Conservation (phyloP, 164 flowering plant genomes). For the Paratinospora sagittata region DNA sequence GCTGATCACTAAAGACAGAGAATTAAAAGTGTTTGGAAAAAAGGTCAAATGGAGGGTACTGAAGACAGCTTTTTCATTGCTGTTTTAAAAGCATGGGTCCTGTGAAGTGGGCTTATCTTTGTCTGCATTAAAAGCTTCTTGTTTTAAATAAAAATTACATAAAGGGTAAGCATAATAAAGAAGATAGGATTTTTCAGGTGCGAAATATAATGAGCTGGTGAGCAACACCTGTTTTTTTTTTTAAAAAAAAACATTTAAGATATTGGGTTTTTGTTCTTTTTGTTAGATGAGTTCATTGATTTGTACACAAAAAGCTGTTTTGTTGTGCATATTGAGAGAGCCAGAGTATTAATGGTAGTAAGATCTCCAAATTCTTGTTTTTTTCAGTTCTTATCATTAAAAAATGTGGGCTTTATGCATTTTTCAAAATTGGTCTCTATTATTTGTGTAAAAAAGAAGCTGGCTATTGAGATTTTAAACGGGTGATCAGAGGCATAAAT, state of each 20-base stretch:
- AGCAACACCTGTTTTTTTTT: slow-evolving; percentile 16
- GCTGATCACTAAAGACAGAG: slow-evolving; percentile 31
- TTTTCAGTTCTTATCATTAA: slow-evolving; percentile 15
- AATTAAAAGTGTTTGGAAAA: slow-evolving; percentile 18
- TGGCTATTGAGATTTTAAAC: slow-evolving; percentile 16
- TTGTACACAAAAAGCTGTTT: slow-evolving; percentile 12
- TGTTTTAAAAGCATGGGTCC: not conserved
- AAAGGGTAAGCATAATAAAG: slow-evolving; percentile 3
- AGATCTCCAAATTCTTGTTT: slow-evolving; percentile 26
- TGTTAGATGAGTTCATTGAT: slow-evolving; percentile 10
- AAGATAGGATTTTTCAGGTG: slow-evolving; percentile 26
- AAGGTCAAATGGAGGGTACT: slow-evolving; percentile 5
- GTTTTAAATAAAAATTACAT: no score
- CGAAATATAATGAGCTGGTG: slow-evolving; percentile 19
- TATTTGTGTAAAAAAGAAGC: slow-evolving; percentile 13
- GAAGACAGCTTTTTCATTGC: not conserved
- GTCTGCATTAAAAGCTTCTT: no score
- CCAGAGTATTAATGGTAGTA: slow-evolving; percentile 24
- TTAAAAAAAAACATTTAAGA: slow-evolving; percentile 9
- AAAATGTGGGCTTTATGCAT: slow-evolving; percentile 21
- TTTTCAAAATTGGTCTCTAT: slow-evolving; percentile 16
- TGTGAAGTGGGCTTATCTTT: not conserved
- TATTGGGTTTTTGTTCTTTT: slow-evolving; percentile 13
- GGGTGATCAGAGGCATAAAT: slow-evolving; percentile 20
- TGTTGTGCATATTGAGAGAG: slow-evolving; percentile 8